Conservation (phyloP, 768 basidiomycete genomes). For the Russula brevipes region DNA sequence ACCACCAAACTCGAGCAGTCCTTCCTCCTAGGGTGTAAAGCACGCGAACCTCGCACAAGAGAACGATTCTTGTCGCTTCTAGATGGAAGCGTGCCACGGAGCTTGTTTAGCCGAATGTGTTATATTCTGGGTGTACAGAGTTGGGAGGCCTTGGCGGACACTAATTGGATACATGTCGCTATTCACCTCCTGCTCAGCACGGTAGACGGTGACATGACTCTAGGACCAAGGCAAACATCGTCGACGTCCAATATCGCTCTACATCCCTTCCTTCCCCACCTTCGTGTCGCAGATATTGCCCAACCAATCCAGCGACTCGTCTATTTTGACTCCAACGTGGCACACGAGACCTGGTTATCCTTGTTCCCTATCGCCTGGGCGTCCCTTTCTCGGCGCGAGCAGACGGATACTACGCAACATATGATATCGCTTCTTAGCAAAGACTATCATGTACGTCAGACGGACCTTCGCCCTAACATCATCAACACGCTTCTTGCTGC, state of each 20-base stretch:
- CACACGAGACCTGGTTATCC: conserved; percentile 83
- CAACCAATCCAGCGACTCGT: conserved; percentile 77
- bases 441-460: conserved; percentile 88
- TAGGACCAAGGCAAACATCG: conserved; percentile 41
- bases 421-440: conserved; percentile 87
- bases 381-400: conserved; percentile 80
- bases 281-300: conserved; percentile 50
- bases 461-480: conserved; percentile 84
- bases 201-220: conserved; percentile 42
- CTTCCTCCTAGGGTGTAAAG: conserved; percentile 87
- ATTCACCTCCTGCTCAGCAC: conserved; percentile 83
- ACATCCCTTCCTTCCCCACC: conserved; percentile 40
- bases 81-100: conserved; percentile 82
- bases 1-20: conserved; percentile 90
- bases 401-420: conserved; percentile 81
- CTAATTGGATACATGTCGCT: conserved; percentile 92
- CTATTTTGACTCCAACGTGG: conserved; percentile 69
- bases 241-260: conserved; percentile 31
- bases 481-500: conserved; percentile 87
- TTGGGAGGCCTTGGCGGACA: conserved; percentile 89
- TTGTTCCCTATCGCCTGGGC: conserved; percentile 85
- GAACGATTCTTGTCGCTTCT: conserved; percentile 86
- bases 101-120: conserved; percentile 72
- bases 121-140: conserved; percentile 91
- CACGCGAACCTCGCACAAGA: conserved; percentile 70